phyloP scores from a whole-genome alignment of 2,329 filamentous ascomycete genomes.

The Aspergillus brunneoviolaceus region DNA sequence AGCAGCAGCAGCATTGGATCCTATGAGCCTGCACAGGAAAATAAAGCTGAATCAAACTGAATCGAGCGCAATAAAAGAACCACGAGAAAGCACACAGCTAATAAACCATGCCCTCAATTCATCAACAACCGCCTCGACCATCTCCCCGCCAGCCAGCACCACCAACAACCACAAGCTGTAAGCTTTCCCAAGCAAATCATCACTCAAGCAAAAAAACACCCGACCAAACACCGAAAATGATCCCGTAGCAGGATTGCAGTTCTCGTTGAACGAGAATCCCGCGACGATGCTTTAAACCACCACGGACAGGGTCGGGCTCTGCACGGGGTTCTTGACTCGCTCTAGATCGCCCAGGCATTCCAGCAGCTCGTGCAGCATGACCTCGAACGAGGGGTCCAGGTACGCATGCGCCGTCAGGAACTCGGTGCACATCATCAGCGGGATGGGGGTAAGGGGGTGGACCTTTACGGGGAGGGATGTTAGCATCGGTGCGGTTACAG shows the following conservation, averaged over 20 bases:
- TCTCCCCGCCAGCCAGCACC: no score
- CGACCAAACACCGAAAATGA: no score
- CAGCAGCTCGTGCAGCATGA: slow-evolving; percentile 18
- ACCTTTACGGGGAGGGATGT: slow-evolving; percentile 7
- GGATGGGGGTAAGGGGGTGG: slow-evolving; percentile 22
- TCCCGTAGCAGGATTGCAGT: no score
- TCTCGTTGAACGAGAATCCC: background rate
- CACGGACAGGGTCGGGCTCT: slow-evolving; percentile 11
- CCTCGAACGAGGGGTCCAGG: slow-evolving; percentile 19
- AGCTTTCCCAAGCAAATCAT: no score
- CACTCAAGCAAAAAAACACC: no score
- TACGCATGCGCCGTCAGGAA: slow-evolving; percentile 21
- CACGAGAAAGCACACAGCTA: background rate
- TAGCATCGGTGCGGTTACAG: background rate
- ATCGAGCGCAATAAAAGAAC: background rate
- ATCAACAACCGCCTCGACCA: background rate
- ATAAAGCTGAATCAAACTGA: background rate
- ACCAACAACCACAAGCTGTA: no score
- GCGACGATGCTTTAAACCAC: background rate
- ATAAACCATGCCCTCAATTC: background rate
- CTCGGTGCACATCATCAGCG: slow-evolving; percentile 22
- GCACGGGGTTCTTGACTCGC: slow-evolving; percentile 17
- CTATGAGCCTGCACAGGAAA: background rate
- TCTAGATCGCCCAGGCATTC: slow-evolving; percentile 20
- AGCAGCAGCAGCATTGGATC: background rate